A percentile compares a stretch with the other conserved stretches of the same genome.
Evolutionary conservation across 345 rosid genomes (phyloP).

Genomic region (Aurinia saxatilis): DNA sequence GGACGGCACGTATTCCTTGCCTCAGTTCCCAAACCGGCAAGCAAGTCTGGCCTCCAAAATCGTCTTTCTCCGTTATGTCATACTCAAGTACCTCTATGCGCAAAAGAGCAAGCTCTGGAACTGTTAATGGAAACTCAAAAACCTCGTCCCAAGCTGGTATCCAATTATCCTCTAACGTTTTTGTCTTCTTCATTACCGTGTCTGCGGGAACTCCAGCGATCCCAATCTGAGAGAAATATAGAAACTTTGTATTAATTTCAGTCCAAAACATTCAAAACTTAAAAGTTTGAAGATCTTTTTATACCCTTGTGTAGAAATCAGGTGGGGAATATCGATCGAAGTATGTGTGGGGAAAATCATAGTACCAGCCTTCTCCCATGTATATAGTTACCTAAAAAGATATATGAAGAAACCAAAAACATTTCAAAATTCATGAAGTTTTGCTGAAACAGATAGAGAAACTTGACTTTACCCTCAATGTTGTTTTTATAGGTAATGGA

Average conservation of each 20-base stretch:
- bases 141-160: conserved; percentile 72
- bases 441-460: not conserved
- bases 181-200: conserved; percentile 66
- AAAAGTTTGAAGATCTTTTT: not conserved
- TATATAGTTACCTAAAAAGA: conserved; percentile 55
- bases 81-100: conserved; percentile 86
- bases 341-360: conserved; percentile 63
- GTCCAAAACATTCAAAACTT: not conserved
- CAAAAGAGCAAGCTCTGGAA: conserved; percentile 78
- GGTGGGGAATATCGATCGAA: conserved; percentile 80
- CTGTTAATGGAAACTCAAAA: conserved; percentile 75
- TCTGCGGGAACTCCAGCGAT: conserved; percentile 87
- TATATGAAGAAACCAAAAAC: not conserved
- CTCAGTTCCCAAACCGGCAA: conserved; percentile 65
- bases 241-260: not conserved
- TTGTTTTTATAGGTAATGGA: conserved; percentile 43
- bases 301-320: conserved; percentile 76
- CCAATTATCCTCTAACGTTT: conserved; percentile 67
- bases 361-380: conserved; percentile 93
- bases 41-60: conserved; percentile 91
- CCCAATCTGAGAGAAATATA: conserved; percentile 43
- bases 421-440: not conserved
- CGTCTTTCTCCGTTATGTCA: conserved; percentile 84
- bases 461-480: conserved; percentile 53
- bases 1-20: conserved; percentile 66